Evolutionary conservation across 139 green algal species (phyloP).

Genomic region (Volvox africanus): DNA sequence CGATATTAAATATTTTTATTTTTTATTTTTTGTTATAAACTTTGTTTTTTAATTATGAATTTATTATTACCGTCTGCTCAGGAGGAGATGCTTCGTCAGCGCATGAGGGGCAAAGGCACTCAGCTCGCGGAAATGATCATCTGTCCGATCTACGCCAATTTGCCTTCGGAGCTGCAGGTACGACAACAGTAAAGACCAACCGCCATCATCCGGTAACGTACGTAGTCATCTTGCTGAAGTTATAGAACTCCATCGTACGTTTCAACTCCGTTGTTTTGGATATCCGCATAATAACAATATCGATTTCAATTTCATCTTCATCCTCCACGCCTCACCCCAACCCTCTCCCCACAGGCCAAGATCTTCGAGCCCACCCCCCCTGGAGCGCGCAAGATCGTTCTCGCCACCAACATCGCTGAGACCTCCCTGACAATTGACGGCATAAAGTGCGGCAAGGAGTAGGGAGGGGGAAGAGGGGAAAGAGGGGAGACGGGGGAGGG

Average conservation of each 20-base stretch:
- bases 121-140: conserved; percentile 97
- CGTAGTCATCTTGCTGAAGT: too few relatives aligned
- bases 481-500: too few relatives aligned
- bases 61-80: conserved; percentile 18
- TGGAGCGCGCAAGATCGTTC: conserved; percentile 93
- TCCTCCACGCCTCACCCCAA: not conserved
- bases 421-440: conserved; percentile 98
- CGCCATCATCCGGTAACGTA: too few relatives aligned
- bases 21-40: too few relatives aligned
- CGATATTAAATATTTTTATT: too few relatives aligned
- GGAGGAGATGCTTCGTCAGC: conserved; percentile 93
- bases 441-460: conserved; percentile 74
- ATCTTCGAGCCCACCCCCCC: conserved; percentile 97
- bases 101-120: conserved; percentile 84
- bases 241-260: too few relatives aligned
- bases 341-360: conserved; percentile 78
- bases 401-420: conserved; percentile 99
- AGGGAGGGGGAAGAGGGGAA: not conserved
- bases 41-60: too few relatives aligned
- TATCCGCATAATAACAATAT: too few relatives aligned
- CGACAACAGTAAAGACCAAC: not conserved
- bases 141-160: conserved; percentile 97
- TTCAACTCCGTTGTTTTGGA: too few relatives aligned
- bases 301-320: too few relatives aligned
- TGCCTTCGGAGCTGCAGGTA: conserved; percentile 94